A percentile compares a stretch with the other conserved stretches of the same genome.
Evolutionary conservation across 495 filamentous ascomycete species (phyloP).

Genomic region (Hypoxylon trugodes): DNA sequence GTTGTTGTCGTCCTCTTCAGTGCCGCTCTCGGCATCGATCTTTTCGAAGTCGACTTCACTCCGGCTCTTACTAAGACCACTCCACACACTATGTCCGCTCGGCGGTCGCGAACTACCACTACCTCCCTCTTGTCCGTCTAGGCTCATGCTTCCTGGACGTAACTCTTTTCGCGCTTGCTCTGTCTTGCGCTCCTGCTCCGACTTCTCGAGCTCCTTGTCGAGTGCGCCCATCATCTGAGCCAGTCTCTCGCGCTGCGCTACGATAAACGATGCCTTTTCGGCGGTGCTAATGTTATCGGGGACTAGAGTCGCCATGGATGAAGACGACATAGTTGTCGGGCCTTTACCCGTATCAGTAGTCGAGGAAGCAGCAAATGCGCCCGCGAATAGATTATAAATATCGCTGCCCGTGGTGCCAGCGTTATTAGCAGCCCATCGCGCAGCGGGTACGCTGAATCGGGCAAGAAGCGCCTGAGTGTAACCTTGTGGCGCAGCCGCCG

Average conservation of each 20-base stretch:
- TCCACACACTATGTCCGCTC: conserved; percentile 58
- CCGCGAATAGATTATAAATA: conserved; percentile 78
- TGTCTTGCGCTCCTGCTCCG: conserved; percentile 48
- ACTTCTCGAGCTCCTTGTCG: conserved; percentile 65
- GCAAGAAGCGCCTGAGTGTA: conserved; percentile 85
- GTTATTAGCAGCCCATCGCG: conserved; percentile 53
- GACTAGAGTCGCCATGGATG: conserved; percentile 69
- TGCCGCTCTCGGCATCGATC: conserved; percentile 75
- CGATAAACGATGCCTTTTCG: conserved; percentile 71
- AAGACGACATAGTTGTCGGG: conserved; percentile 50
- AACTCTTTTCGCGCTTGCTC: conserved; percentile 32
- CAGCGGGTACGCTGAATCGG: conserved; percentile 81
- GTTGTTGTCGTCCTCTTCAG: conserved; percentile 53
- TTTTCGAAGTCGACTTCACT: conserved; percentile 85
- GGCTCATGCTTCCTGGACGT: conserved; percentile 40
- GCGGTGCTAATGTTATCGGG: conserved; percentile 68
- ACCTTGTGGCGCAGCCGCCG: conserved; percentile 56
- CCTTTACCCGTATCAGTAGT: conserved; percentile 5
- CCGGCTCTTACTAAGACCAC: conserved; percentile 70
- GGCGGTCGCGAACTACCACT: conserved; percentile 48
- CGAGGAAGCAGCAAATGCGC: conserved; percentile 62
- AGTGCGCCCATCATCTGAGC: conserved; percentile 75
- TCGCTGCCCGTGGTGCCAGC: conserved; percentile 61
- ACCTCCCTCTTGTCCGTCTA: conserved; percentile 42
- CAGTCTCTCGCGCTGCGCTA: conserved; percentile 76